Conservation (phyloP, 805 yeast species). For the Myxozyma melibiosi region DNA sequence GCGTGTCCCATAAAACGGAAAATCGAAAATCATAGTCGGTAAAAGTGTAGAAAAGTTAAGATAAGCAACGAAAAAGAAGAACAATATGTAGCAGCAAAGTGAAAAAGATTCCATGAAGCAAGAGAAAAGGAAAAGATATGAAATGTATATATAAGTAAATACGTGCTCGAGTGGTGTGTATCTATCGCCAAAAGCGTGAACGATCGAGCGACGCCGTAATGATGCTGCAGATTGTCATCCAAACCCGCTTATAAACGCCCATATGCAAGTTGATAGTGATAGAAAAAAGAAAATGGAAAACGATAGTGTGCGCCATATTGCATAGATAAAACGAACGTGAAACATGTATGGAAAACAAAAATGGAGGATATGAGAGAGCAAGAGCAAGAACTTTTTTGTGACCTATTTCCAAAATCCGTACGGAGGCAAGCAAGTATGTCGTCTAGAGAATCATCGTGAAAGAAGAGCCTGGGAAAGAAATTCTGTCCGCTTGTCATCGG, state of each 20-base stretch:
- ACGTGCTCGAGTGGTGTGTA: no score
- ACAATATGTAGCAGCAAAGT: no score
- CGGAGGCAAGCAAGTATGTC: no score
- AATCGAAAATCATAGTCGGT: no score
- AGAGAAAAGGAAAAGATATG: no score
- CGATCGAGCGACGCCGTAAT: no score
- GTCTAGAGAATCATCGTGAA: slow-evolving; percentile 7
- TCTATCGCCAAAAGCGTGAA: no score
- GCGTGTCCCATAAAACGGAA: no score
- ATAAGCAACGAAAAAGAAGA: no score
- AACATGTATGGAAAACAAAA: not conserved
- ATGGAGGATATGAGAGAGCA: not conserved
- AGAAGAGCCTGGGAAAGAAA: slow-evolving; percentile 20
- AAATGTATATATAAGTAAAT: no score
- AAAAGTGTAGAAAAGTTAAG: no score
- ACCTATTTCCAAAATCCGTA: not conserved
- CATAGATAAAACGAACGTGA: not conserved
- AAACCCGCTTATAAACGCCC: slow-evolving; percentile 5
- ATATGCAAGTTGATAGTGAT: not conserved
- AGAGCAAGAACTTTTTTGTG: slow-evolving; percentile 2
- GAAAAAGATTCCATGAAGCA: no score
- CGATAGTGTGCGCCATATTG: slow-evolving; percentile 11
- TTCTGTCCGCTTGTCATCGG: not conserved
- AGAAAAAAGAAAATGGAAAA: not conserved
- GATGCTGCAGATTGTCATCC: not conserved